A percentile compares a stretch with the other conserved stretches of the same genome.
These are phyloP conservation scores for Ascoidea tarda DNA, from an alignment of 805 yeast species.

Conservation along the genomic window DNA sequence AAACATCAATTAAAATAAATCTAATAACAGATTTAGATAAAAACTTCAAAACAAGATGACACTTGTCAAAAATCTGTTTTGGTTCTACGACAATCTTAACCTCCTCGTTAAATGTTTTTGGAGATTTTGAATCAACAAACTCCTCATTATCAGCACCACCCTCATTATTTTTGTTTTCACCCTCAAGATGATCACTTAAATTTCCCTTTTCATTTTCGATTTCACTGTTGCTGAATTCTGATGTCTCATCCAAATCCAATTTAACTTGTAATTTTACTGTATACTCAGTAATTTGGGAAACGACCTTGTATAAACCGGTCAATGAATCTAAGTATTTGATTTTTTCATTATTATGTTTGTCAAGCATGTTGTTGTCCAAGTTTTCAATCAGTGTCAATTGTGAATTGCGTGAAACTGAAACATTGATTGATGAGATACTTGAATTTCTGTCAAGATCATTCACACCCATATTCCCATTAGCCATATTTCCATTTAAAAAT, in stretches of 20 bases:
- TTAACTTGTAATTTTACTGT: constrained; percentile 2
- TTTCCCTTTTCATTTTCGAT: background rate
- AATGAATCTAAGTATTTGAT: constrained; percentile 3
- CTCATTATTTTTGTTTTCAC: background rate
- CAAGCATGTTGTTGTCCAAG: too few species aligned
- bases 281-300: constrained; percentile 5
- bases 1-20: constrained; percentile 6
- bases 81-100: background rate
- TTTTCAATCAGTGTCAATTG: too few species aligned
- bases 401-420: background rate
- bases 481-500: background rate
- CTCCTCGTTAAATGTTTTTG: background rate
- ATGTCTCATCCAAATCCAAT: background rate
- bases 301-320: constrained; percentile 3
- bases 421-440: background rate
- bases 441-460: background rate
- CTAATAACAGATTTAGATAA: constrained; percentile 3
- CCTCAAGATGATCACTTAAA: background rate
- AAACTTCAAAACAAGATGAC: constrained; percentile 1
- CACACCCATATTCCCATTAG: background rate
- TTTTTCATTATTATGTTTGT: constrained; percentile 1
- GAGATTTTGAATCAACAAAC: background rate
- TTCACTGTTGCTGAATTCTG: background rate
- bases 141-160: too few species aligned
- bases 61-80: background rate